Evolutionary conservation across 2,329 filamentous ascomycete genomes (phyloP).

Genomic region (Ophiostoma quercus): DNA sequence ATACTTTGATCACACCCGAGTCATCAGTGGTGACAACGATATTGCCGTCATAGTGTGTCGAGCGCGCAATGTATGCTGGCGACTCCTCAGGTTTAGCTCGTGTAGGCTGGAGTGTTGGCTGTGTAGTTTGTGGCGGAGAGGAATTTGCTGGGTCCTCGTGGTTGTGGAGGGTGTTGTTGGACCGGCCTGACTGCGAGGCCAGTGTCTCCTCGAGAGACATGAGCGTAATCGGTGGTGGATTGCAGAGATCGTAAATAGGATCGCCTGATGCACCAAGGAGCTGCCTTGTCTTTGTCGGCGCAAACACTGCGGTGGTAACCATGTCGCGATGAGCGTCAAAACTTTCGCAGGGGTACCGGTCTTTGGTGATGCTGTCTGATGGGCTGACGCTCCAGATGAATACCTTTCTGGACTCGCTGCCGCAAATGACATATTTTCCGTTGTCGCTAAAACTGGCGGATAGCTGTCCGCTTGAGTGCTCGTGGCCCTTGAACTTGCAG

Average conservation of each 20-base stretch:
- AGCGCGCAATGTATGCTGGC: conserved; percentile 71
- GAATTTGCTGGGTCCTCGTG: conserved; percentile 20
- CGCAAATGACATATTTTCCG: conserved; percentile 78
- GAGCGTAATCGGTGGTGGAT: conserved; percentile 82
- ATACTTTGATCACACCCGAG: conserved; percentile 84
- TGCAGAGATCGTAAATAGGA: conserved; percentile 93
- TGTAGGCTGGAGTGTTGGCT: background rate
- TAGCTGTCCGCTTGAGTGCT: conserved; percentile 87
- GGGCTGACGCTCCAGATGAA: conserved; percentile 81
- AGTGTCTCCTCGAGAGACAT: conserved; percentile 63
- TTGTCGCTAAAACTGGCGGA: conserved; percentile 85
- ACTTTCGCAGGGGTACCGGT: conserved; percentile 77
- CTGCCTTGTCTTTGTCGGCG: conserved; percentile 70
- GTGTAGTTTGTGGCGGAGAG: conserved; percentile 21
- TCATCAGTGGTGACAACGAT: conserved; percentile 91
- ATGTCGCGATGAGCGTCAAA: conserved; percentile 88
- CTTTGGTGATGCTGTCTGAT: conserved; percentile 51
- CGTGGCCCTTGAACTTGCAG: conserved; percentile 84
- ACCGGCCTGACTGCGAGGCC: conserved; percentile 31
- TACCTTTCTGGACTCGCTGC: conserved; percentile 82
- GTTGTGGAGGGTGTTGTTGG: conserved; percentile 24
- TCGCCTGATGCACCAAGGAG: conserved; percentile 77
- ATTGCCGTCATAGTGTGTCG: conserved; percentile 72
- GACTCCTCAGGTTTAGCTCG: conserved; percentile 56
- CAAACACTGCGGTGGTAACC: conserved; percentile 83